Evolutionary conservation across 306 rosid genomes (phyloP), one percentile per base, ranked within the genome.

Genomic region (Dryas octopetala): DNA sequence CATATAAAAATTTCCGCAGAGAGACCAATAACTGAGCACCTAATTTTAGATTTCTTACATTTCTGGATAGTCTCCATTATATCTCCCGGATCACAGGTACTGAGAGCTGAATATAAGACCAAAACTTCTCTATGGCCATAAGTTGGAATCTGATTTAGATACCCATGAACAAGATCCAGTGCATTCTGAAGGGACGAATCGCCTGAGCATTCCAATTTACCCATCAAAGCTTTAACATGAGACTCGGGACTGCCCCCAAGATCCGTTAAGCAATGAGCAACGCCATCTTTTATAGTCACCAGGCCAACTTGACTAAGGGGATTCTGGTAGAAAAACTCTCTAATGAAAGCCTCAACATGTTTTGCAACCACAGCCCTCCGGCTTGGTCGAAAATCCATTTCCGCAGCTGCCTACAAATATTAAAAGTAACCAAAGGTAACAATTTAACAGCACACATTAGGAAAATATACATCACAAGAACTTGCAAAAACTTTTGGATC

Each of bases 191-290:
- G 84, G 79, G 98, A 95, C 23, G 98, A 86, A 6, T 95, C 97
- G 63, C 97, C 98, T 4, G 95, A 95, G 90, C 97, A 90, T 81
- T 91, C 98, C 74, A 95, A 83, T 81, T 95, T 95, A 67, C 96
- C 95, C 96, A 86, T 89, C 84, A 95, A 88, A 57, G 97, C 88
- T 81, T 84, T 85, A 53, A 95, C 89, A 79, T 95, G 98, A 73
- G 93, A 89, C 78, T 95, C 97, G 1, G 98, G 98, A 80, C 97
- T 90, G 75, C 98, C 98, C 73, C 97, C 98, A 43, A 91, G 96
- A 79, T 95, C 97, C 9, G 97, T 90, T 75, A 95, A 78, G 83
- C 90, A 81, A 53, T 86, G 81, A 70, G 97, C 89, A 81, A 91
- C 74, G 62, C 97, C 98, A 55, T 95, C 98, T 83, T 90, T 95